Evolutionary conservation across 83 land plant genomes (phyloP).

Genomic region (Picea mariana): DNA sequence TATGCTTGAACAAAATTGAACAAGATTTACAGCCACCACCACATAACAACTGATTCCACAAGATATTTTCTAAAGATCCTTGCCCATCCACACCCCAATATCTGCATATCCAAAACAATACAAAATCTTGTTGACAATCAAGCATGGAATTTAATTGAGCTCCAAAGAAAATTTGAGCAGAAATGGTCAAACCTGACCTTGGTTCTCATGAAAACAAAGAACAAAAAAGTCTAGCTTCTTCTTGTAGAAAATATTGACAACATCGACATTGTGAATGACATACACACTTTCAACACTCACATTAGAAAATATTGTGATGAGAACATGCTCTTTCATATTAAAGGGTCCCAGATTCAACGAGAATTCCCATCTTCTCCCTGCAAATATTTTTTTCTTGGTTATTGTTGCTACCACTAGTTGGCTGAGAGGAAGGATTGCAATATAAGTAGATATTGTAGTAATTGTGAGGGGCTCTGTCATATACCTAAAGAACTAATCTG

Average conservation of each 20-base stretch:
- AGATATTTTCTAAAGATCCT: slow-evolving; percentile 52
- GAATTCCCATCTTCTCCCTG: slow-evolving; percentile 48
- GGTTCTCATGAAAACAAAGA: slow-evolving; percentile 63
- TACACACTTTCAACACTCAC: slow-evolving; percentile 73
- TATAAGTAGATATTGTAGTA: slow-evolving; percentile 68
- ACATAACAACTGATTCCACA: slow-evolving; percentile 82
- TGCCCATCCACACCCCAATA: slow-evolving; percentile 62
- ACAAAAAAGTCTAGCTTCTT: slow-evolving; percentile 49
- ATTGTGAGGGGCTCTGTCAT: slow-evolving; percentile 63
- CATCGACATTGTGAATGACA: slow-evolving; percentile 70
- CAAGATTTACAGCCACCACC: slow-evolving; percentile 74
- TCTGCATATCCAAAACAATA: slow-evolving; percentile 25
- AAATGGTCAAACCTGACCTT: slow-evolving; percentile 39
- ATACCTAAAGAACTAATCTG: slow-evolving; percentile 86
- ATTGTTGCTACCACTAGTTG: slow-evolving; percentile 57
- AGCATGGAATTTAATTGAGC: neutral
- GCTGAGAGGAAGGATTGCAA: slow-evolving; percentile 68
- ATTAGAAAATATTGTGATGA: slow-evolving; percentile 87
- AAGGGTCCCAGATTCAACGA: slow-evolving; percentile 83
- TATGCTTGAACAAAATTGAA: slow-evolving; percentile 63
- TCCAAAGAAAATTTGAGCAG: neutral
- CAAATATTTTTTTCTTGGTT: slow-evolving; percentile 32
- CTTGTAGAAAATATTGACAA: slow-evolving; percentile 66
- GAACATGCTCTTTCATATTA: slow-evolving; percentile 83
- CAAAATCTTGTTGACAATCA: neutral